These are phyloP conservation scores for Acaromyces ingoldii DNA, from an alignment of 1,284 basidiomycete species.

Conservation along the genomic window DNA sequence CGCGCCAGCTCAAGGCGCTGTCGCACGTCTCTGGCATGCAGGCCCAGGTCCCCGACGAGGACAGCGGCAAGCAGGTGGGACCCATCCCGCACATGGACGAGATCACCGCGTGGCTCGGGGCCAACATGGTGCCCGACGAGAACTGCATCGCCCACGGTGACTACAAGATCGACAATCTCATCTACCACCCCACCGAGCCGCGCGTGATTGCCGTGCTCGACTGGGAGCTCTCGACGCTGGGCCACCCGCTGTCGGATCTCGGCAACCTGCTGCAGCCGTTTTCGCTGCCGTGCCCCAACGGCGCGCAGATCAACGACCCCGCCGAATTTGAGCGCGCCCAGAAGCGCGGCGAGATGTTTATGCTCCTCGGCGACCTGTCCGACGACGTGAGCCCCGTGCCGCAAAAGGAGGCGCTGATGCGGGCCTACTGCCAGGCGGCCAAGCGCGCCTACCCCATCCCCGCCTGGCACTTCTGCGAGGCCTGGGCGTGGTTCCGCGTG, in stretches of 20 bases:
- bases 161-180: slow-evolving; percentile 91
- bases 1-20: slow-evolving; percentile 83
- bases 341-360: slow-evolving; percentile 18
- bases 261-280: slow-evolving; percentile 76
- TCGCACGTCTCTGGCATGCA: slow-evolving; percentile 70
- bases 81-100: slow-evolving; percentile 67
- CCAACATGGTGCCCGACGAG: slow-evolving; percentile 65
- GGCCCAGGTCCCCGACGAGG: slow-evolving; percentile 63
- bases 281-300: slow-evolving; percentile 16
- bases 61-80: slow-evolving; percentile 58
- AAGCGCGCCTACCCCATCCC: slow-evolving; percentile 65
- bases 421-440: slow-evolving; percentile 65
- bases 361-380: slow-evolving; percentile 53
- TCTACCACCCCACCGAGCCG: slow-evolving; percentile 88
- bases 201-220: slow-evolving; percentile 89
- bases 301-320: slow-evolving; percentile 12
- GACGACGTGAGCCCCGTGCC: slow-evolving; percentile 57
- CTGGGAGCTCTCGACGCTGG: slow-evolving; percentile 83
- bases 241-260: slow-evolving; percentile 70
- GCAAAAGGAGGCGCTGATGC: slow-evolving; percentile 67
- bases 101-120: slow-evolving; percentile 70
- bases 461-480: slow-evolving; percentile 71
- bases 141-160: slow-evolving; percentile 81
- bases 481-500: slow-evolving; percentile 83
- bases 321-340: slow-evolving; percentile 9